Evolutionary conservation across 108 stramenopile species (phyloP).

Genomic region (Nannochloropsis granulata): DNA sequence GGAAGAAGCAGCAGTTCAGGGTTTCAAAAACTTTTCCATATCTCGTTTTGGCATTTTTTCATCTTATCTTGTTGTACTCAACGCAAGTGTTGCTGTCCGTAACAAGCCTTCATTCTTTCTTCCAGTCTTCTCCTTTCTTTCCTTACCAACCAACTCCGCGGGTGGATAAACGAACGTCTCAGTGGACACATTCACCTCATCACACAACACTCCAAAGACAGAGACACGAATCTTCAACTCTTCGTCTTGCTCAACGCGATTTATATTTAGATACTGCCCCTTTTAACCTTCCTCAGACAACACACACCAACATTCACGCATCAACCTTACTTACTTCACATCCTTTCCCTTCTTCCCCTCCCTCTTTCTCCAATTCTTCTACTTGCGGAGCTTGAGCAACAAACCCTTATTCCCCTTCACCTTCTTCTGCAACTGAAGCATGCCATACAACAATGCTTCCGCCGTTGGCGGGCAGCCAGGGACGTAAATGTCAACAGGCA

Average conservation of each 20-base stretch:
- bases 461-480: slow-evolving; percentile 98
- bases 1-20: neutral
- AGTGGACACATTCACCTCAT: too few species aligned
- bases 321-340: neutral
- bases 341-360: too few species aligned
- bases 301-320: neutral
- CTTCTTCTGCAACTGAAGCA: slow-evolving; percentile 97
- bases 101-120: too few species aligned
- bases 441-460: slow-evolving; percentile 88
- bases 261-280: neutral
- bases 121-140: too few species aligned
- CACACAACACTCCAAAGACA: too few species aligned
- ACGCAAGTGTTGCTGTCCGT: too few species aligned
- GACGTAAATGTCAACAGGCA: slow-evolving; percentile 98
- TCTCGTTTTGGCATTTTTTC: neutral
- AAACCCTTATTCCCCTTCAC: slow-evolving; percentile 89
- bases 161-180: too few species aligned
- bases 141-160: too few species aligned
- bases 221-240: too few species aligned
- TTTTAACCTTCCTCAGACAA: neutral
- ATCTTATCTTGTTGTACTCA: neutral
- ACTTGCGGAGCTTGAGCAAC: slow-evolving; percentile 83
- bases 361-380: neutral
- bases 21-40: neutral
- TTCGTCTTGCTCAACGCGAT: neutral